phyloP scores from a whole-genome alignment of 345 rosid genomes.

The Acer yangbiense region DNA sequence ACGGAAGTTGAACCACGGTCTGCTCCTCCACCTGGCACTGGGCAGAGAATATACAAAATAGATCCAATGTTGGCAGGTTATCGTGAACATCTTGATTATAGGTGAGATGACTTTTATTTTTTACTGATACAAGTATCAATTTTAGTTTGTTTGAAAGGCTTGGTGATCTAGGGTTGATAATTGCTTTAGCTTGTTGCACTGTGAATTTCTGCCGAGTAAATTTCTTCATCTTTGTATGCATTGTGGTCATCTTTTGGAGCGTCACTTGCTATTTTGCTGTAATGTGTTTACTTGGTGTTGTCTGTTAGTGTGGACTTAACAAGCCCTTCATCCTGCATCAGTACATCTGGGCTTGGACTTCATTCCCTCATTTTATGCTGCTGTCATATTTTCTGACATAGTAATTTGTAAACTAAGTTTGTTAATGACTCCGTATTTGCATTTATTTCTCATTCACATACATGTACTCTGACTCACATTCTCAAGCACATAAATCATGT shows the following conservation, averaged over 20 bases:
- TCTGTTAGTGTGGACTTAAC: neutral
- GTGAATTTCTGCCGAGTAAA: neutral
- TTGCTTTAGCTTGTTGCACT: neutral
- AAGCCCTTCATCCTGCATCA: neutral
- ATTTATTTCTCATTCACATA: neutral
- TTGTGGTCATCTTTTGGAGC: neutral
- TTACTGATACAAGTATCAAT: neutral
- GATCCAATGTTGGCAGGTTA: constrained; percentile 67
- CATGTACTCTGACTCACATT: neutral
- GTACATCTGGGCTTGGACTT: neutral
- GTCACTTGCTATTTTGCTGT: neutral
- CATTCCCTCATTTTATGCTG: neutral
- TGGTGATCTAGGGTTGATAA: neutral
- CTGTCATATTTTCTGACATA: neutral
- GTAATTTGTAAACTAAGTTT: neutral
- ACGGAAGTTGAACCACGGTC: constrained; percentile 38
- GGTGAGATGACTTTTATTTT: constrained; percentile 46
- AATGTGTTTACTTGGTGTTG: neutral
- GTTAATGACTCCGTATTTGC: neutral
- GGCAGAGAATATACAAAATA: constrained; percentile 79
- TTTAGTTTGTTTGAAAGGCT: neutral
- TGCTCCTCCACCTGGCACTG: constrained; percentile 76
- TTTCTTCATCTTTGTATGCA: neutral
- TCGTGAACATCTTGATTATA: constrained; percentile 77
- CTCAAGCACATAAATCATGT: neutral